A percentile compares a stretch with the other conserved stretches of the same genome.
Evolutionary conservation across 2,329 filamentous ascomycete species (phyloP).

Genomic region (Alternaria sp.): DNA sequence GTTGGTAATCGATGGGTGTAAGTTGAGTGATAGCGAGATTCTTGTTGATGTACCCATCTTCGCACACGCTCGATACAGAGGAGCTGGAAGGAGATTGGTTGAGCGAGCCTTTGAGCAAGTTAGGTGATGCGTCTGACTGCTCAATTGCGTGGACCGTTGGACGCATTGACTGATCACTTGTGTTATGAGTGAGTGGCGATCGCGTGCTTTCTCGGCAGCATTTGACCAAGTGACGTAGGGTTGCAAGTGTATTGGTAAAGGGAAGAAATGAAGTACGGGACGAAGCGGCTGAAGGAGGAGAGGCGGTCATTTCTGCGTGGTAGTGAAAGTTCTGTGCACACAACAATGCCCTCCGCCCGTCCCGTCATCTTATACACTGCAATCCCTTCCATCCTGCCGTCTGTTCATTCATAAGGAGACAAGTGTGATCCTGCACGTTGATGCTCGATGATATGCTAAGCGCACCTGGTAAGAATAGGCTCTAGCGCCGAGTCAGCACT

Average conservation of each 20-base stretch:
- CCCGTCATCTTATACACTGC: not conserved
- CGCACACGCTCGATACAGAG: not conserved
- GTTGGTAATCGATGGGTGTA: not conserved
- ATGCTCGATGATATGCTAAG: slow-evolving; percentile 2
- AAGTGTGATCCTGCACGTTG: not conserved
- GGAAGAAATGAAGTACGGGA: not conserved
- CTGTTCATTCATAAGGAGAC: not conserved
- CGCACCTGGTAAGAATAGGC: not conserved
- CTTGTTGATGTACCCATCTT: not conserved
- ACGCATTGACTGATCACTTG: not conserved
- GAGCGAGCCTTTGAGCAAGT: not conserved
- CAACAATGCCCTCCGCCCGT: not conserved
- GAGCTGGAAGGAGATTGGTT: not conserved
- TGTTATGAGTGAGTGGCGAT: too few species aligned
- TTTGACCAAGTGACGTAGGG: not conserved
- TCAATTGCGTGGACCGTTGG: not conserved
- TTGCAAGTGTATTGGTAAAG: not conserved
- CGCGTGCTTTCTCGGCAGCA: not conserved
- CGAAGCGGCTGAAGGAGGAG: not conserved
- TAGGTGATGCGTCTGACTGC: not conserved
- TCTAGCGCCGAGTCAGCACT: slow-evolving; percentile 6
- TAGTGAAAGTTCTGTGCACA: not conserved
- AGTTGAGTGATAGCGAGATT: not conserved
- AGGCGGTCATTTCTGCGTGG: not conserved
- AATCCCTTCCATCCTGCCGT: not conserved